A percentile compares a stretch with the other conserved stretches of the same genome.
These are phyloP conservation scores for Jamesozyma gamospora DNA, from an alignment of 805 yeast species.

Conservation along the genomic window DNA sequence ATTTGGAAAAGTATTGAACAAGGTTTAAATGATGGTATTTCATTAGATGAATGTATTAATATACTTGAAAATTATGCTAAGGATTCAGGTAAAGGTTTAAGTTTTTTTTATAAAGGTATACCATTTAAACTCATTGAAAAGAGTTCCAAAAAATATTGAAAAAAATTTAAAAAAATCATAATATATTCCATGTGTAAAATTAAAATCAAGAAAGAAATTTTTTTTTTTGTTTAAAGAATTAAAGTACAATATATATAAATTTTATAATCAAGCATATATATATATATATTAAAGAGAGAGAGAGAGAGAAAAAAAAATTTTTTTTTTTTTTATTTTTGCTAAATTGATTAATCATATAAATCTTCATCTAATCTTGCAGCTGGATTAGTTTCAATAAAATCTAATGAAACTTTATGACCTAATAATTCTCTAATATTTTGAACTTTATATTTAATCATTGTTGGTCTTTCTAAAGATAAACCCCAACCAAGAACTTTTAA, in stretches of 20 bases:
- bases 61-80: conserved; percentile 18
- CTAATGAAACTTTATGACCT: conserved; percentile 93
- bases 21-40: conserved; percentile 18
- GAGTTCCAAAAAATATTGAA: not conserved
- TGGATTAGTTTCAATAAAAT: conserved; percentile 89
- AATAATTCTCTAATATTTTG: conserved; percentile 91
- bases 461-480: conserved; percentile 92
- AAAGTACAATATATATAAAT: not conserved
- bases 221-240: not conserved
- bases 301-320: not conserved
- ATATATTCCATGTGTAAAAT: no score
- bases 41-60: conserved; percentile 15
- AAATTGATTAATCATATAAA: conserved; percentile 28
- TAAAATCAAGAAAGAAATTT: no score
- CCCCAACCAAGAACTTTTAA: conserved; percentile 97
- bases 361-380: conserved; percentile 94
- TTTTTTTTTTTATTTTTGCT: not conserved
- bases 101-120: conserved; percentile 25
- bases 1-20: conserved; percentile 25
- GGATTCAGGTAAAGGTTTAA: conserved; percentile 18
- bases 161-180: not conserved
- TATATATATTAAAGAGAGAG: not conserved
- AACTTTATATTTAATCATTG: conserved; percentile 96
- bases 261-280: not conserved
- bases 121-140: conserved; percentile 18